Evolutionary conservation across 805 yeast genomes (phyloP), one percentile per base, ranked within the genome.

Genomic region (Candida golubevii): DNA sequence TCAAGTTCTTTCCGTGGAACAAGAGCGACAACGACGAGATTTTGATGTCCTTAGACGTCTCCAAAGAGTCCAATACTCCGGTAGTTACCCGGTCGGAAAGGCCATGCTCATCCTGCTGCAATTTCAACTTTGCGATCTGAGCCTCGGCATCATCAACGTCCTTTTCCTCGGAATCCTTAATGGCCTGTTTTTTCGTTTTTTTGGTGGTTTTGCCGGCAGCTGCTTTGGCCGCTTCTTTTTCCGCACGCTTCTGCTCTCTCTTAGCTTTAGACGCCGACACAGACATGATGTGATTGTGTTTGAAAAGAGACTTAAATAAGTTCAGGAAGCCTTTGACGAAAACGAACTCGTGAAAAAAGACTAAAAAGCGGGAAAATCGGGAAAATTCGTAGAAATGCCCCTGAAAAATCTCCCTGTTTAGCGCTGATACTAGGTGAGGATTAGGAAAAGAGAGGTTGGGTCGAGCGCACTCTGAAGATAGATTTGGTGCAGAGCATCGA

Each of bases 41-140:
- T 72, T 93, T 93, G 62, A 93, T 72, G 83, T 93, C 99, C 69
- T 97, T 83, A 13, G 97, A 88, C 27, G 97, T 90, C 35, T 66
- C 78, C 63, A 93, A 75, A 42, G 96, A 87, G 46, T 85, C 90
- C 63, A 93, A 75, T 38, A 93, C 99, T 78, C 99, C 99, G 36
- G 99, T 91, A 56, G 91, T 86, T 54, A 91, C 99, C 76, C 99
- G 87, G 69, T 91, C 99, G 37, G 97, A 88, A 46, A 91, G 62
- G 56, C 99, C 99, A 60, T 89, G 83, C 65, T 87, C 83, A 69
- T 91, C 99, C 64, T 85, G 85, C 72, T 91, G 99, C 63, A 90
- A 72, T 69, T 91, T 91, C 72, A 91, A 77, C 69, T 88, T 83
- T 50, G 83, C 85, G 61, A 93, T 81, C 63, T 81, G 88, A 49